Evolutionary conservation across 441 rosid species (phyloP).

Genomic region (Syzygium malaccense): DNA sequence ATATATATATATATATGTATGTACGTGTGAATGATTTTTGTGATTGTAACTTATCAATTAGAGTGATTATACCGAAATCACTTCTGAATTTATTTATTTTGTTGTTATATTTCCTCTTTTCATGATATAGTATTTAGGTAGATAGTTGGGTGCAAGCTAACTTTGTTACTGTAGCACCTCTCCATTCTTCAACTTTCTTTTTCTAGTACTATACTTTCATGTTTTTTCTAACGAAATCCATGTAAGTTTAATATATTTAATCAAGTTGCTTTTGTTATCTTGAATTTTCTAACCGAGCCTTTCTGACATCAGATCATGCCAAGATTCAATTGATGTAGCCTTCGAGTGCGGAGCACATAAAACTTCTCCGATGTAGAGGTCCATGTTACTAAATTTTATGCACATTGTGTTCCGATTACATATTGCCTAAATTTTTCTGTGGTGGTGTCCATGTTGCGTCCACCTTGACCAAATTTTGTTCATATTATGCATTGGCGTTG

Average conservation of each 20-base stretch:
- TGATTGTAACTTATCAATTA: not conserved
- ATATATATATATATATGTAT: not conserved
- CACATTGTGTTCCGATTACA: not conserved
- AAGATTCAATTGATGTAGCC: not conserved
- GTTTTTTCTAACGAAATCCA: accelerated
- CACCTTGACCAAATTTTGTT: not conserved
- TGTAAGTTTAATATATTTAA: not conserved
- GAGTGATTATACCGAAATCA: not conserved
- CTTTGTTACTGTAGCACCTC: not conserved
- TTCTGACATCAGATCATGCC: no score
- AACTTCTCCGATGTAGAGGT: accelerated
- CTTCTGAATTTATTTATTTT: not conserved
- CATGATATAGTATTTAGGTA: not conserved
- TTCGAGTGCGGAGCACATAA: accelerated
- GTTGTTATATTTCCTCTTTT: not conserved
- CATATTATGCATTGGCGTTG: not conserved
- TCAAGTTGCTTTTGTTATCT: not conserved
- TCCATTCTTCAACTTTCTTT: not conserved
- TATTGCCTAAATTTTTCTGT: not conserved
- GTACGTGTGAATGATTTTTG: not conserved
- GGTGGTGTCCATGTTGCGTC: not conserved
- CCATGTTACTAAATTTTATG: not conserved
- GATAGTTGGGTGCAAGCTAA: not conserved
- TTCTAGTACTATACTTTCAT: not conserved
- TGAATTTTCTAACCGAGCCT: accelerated